These are phyloP conservation scores for Parathielavia hyrcaniae DNA, from an alignment of 495 filamentous ascomycete species.

Conservation along the genomic window DNA sequence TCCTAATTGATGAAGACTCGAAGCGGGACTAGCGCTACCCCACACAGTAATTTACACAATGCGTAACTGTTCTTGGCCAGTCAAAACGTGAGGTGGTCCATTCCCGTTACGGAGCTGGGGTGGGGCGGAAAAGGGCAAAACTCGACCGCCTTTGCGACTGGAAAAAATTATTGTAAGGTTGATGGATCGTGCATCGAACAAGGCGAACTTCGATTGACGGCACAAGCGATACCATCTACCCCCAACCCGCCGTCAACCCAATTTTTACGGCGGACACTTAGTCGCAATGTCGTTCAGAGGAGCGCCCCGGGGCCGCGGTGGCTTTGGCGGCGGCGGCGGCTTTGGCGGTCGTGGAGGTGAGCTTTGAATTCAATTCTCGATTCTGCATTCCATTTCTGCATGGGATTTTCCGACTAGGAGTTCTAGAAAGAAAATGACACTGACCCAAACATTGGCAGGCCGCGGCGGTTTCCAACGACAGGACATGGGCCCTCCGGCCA, in stretches of 20 bases:
- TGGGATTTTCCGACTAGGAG: not conserved
- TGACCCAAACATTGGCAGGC: constrained; percentile 29
- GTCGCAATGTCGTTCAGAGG: constrained; percentile 31
- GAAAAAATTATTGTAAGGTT: constrained; percentile 15
- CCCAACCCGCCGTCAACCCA: constrained; percentile 13
- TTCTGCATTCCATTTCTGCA: not conserved
- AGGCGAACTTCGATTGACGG: constrained; percentile 1
- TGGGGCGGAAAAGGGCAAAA: constrained; percentile 7
- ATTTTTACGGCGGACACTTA: constrained; percentile 8
- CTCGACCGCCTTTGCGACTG: constrained; percentile 19
- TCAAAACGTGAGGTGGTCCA: not conserved
- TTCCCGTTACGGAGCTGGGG: not conserved
- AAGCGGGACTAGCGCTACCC: constrained; percentile 1
- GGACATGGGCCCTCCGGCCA: constrained; percentile 49
- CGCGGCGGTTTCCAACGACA: constrained; percentile 50
- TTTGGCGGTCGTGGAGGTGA: constrained; percentile 14
- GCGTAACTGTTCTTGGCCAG: not conserved
- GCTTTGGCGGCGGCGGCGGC: constrained; percentile 22
- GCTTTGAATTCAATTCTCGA: constrained; percentile 17
- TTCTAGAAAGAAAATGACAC: not conserved
- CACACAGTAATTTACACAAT: constrained; percentile 14
- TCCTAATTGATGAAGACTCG: not conserved
- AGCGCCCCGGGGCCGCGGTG: constrained; percentile 29
- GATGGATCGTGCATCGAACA: not conserved
- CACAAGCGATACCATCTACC: not conserved